Evolutionary conservation across 176 grass and related monocot genomes (phyloP).

Genomic region (Triticum dicoccoides): DNA sequence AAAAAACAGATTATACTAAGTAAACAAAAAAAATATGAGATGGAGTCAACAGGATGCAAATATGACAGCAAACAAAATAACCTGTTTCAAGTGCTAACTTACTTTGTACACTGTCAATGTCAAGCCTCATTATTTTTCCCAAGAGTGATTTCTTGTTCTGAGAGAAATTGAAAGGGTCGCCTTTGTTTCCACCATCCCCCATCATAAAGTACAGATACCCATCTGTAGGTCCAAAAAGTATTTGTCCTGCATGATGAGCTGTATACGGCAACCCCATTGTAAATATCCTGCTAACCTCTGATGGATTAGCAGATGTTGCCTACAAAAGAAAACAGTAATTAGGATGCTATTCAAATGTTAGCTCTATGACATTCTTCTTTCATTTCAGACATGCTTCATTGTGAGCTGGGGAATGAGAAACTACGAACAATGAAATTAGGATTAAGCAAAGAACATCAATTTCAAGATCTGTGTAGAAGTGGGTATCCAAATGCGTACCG

Average conservation of each 20-base stretch:
- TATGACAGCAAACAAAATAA: not conserved
- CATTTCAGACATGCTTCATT: not conserved
- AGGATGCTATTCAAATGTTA: not conserved
- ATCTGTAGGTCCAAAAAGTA: conserved; percentile 67
- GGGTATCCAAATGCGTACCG: conserved; percentile 42
- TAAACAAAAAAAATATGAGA: not conserved
- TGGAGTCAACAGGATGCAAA: not conserved
- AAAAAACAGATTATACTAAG: not conserved
- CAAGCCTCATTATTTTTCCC: conserved; percentile 77
- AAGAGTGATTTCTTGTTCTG: conserved; percentile 64
- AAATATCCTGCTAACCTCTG: conserved; percentile 61
- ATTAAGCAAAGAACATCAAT: not conserved
- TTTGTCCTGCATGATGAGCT: conserved; percentile 64
- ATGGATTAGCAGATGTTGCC: conserved; percentile 49
- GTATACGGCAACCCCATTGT: conserved; percentile 67
- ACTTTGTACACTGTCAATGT: conserved; percentile 51
- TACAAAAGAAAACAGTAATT: not conserved
- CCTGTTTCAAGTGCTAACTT: conserved; percentile 16
- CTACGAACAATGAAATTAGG: not conserved
- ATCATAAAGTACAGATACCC: conserved; percentile 75
- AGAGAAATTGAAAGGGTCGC: conserved; percentile 71
- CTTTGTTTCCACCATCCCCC: conserved; percentile 71
- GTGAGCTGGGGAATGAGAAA: not conserved
- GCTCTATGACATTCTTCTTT: not conserved
- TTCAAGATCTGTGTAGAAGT: conserved; percentile 5